Base-by-base conservation (phyloP, 306 rosid species). In the Prunus mume region DNA sequence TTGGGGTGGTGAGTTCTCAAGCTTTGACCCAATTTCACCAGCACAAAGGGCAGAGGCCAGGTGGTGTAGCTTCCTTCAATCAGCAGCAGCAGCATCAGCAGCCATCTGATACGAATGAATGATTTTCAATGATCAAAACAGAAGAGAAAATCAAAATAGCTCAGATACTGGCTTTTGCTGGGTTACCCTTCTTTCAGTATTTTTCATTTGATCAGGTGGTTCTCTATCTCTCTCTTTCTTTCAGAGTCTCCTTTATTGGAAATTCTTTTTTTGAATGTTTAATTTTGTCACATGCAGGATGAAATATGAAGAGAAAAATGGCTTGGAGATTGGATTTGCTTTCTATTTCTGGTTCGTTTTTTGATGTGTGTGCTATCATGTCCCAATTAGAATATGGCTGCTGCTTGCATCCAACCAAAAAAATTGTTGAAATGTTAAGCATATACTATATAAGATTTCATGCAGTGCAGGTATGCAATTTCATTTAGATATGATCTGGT, bases 1-100 rank as follows among this genome's bases (percentile, higher is more conserved):
- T 85, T 54, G 84, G 86, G 82, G 34, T 87, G 64, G 46, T 84
- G 64, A 75, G 79, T 72, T 73, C 90, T 14, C 83, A 85, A 38
- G 72, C 82, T 46, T 77, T 74, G 57, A 63, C 66, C 30, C 88
- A 80, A 43, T 65, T 82, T 71, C 84, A 84, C 68, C 87, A 84
- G 41, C 83, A 84, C 28, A 46, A 77, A n/a, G 88, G 67, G 49
- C 88, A 84, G 65, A 82, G 80, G 71, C 69, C 79, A 24, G 74
- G 76, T 25, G 58, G 27, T 47, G 80, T 72, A 25, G 82, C 69
- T 50, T 76, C 85, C 73, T 69, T 81, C 69, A 78, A 52, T 63
- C 81, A 76, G 19, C 68, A 52, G 11, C 77, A 56, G 19, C 68
- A 52, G 11, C 77, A 56, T 51, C 73, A 78, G 5, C 64, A 63